Evolutionary conservation across 1,284 basidiomycete species (phyloP), one percentile per base, ranked within the genome.

Genomic region (Paramarasmius palmivorus): DNA sequence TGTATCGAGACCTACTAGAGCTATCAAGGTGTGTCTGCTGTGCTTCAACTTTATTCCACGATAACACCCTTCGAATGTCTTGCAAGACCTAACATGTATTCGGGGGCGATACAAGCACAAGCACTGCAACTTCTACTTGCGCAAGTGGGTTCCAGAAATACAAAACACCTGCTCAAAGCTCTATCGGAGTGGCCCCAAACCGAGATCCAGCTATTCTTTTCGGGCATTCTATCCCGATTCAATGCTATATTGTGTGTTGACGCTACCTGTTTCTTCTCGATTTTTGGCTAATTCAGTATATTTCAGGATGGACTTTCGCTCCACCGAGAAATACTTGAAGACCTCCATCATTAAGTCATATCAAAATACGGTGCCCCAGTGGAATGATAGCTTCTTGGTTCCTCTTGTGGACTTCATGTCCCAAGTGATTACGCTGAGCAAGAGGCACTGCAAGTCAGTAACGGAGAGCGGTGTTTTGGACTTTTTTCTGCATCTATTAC

Each of bases 1-100:
- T 48, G 54, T 51, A 55, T 41, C 26, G 17, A 4, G 54, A 55
- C 25, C 26, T 55, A 23, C 26, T 55, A 38, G 54, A 55, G n/a
- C 25, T 55, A 20, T 47, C 54, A 9, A 51, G 54, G 54, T 51
- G 14, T 8, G 53, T 22, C 10, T 26, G 37, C 14, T 39, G 4
- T 41, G 40, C n/a, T n/a, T n/a, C n/a, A 41, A 22, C 36, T 8
- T 1, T 14, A 22, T 37, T 10, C 19, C 17, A 23, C 22, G 2
- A 17, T 2, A 9, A 41, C 22, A 2, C 14, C 22, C 15, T 19
- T 38, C n/a, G 22, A n/a, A n/a, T 39, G 25, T 22, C 14, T 3
- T 19, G 4, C 38, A 29, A 55, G 54, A 40, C 44, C 45, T 23
- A 20, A 38, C 20, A 47, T 55, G 38, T 55, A 55, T 26, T 22